Percentiles rank a stretch among this genome's conserved stretches.
phyloP scores from a whole-genome alignment of 2,329 filamentous ascomycete genomes.

The Chaetothyriales sp. region DNA sequence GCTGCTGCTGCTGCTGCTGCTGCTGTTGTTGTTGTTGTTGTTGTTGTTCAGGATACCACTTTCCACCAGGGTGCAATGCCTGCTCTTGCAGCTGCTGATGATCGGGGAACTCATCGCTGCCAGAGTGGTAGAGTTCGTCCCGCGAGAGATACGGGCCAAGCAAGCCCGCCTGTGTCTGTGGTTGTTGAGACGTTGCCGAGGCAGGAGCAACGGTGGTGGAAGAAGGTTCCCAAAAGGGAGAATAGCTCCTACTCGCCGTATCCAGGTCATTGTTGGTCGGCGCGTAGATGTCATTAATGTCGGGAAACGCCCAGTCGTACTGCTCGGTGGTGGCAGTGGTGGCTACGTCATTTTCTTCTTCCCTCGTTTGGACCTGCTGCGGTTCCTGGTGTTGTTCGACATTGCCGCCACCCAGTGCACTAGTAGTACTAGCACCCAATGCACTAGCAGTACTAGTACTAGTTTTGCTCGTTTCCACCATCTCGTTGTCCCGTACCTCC shows the following conservation, averaged over 20 bases:
- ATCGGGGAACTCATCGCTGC: constrained; percentile 7
- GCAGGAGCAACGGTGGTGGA: background rate
- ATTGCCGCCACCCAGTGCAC: background rate
- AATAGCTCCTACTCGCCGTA: background rate
- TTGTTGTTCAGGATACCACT: constrained; percentile 28
- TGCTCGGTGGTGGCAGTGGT: background rate
- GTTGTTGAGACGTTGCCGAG: background rate
- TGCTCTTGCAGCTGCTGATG: constrained; percentile 19
- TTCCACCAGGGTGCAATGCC: constrained; percentile 35
- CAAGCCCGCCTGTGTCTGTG: background rate
- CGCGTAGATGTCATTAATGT: constrained; percentile 17
- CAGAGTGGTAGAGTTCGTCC: constrained; percentile 7
- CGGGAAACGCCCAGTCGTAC: constrained; percentile 13
- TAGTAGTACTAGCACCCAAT: too few species aligned
- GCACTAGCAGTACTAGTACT: background rate
- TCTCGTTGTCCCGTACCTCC: constrained; percentile 55
- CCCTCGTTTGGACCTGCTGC: background rate
- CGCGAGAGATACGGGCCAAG: background rate
- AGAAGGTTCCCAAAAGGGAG: background rate
- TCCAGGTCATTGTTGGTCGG: constrained; percentile 2
- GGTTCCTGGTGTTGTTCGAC: background rate
- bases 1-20: background rate
- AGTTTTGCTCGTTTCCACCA: constrained; percentile 35
- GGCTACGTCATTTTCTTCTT: background rate
- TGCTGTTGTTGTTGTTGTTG: constrained; percentile 7